These are phyloP conservation scores for Cyberlindnera saturnus DNA, from an alignment of 805 yeast species.

Conservation along the genomic window DNA sequence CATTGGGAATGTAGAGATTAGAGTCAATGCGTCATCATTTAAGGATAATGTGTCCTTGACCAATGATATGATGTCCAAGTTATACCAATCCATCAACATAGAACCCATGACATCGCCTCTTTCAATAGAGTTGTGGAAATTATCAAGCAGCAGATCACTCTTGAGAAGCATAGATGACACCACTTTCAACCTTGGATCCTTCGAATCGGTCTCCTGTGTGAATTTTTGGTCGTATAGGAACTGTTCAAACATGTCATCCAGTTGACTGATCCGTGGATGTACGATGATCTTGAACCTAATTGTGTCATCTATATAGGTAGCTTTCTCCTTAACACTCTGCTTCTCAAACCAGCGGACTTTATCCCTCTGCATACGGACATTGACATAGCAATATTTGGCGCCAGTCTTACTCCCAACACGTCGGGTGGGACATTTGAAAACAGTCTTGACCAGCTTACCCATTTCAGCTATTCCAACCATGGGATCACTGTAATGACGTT, in stretches of 20 bases:
- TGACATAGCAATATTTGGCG: slow-evolving; percentile 68
- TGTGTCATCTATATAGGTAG: slow-evolving; percentile 3
- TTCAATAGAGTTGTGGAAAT: slow-evolving; percentile 1
- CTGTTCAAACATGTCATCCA: slow-evolving; percentile 6
- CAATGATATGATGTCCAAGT: slow-evolving; percentile 1
- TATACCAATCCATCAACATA: slow-evolving; percentile 13
- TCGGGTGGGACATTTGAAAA: slow-evolving; percentile 4
- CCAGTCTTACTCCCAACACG: slow-evolving; percentile 79
- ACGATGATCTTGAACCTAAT: slow-evolving; percentile 3
- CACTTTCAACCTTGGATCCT: not conserved
- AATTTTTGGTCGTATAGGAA: slow-evolving; percentile 8
- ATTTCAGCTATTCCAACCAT: slow-evolving; percentile 7
- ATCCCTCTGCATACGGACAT: slow-evolving; percentile 2
- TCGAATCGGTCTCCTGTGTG: not conserved
- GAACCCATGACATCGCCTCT: slow-evolving; percentile 1
- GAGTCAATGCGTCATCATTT: not conserved
- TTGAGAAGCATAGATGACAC: slow-evolving; percentile 8
- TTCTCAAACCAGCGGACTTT: slow-evolving; percentile 1
- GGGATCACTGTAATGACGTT: not conserved
- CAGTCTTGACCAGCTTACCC: slow-evolving; percentile 10
- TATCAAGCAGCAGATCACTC: slow-evolving; percentile 11
- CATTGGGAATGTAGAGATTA: slow-evolving; percentile 6
- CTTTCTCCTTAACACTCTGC: not conserved
- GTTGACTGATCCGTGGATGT: slow-evolving; percentile 1
- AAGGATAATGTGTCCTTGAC: not conserved